Evolutionary conservation across 2,329 filamentous ascomycete genomes (phyloP), one percentile per base, ranked within the genome.

Genomic region (Ceratocystis harringtonii): DNA sequence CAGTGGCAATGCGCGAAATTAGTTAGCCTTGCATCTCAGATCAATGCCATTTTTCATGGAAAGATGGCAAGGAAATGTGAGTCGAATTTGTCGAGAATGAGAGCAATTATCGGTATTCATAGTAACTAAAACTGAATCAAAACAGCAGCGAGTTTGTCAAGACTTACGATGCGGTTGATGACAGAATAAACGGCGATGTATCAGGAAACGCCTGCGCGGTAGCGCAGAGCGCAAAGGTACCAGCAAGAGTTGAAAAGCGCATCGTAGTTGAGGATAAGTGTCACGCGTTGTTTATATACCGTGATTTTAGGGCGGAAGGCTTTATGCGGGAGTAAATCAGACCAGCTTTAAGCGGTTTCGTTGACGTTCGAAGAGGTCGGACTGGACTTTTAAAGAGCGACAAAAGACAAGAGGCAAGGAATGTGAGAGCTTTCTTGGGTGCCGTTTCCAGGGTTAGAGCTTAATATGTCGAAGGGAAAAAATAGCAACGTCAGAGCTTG

Each of bases 161-260:
- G 64, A 72, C 86, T 72, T 86, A 96, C 92, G 86, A 79, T 68
- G 87, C 82, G 58, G 87, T 92, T 41, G 92, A 96, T 74, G 95
- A 87, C 70, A 96, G 78, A 73, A 96, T 82, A 75, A 96, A 94
- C 19, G 94, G 92, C 65, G 90, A 92, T 1, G 92, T 90, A 75
- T 96, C 87, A 69, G 84, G 85, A 74, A 96, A 94, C 30, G 90
- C 92, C 68, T 84, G 78, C 57, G 81, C 84, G 28, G 80, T 79
- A 68, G 82, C 80, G 70, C 82, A 79, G 71, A 83, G 75, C 69
- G 80, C 80, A 72, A 83, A 75, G 62, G 82, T 72, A 70, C 79
- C 74, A 68, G 78, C 75, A 72, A 80, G 72, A 72, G 76, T 73
- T 65, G 79, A 80, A 71, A 80, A 72, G 78, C 80, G 82, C 84